Evolutionary conservation across 139 green algal genomes (phyloP), one percentile per base, ranked within the genome.

Genomic region (Yamagishiella unicocca): DNA sequence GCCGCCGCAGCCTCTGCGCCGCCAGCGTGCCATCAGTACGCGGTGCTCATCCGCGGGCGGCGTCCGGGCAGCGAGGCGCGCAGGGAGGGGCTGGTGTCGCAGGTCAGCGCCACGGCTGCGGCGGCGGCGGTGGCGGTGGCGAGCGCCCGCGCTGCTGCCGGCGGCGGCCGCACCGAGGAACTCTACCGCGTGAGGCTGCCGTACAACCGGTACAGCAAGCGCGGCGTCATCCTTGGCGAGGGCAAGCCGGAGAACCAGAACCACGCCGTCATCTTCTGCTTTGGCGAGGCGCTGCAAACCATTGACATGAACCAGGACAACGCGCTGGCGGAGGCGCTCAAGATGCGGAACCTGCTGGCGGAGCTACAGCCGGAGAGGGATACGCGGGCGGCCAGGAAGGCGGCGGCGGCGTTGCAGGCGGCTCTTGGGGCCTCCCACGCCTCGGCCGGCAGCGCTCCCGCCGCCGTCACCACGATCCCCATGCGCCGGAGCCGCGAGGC

Each of bases 301-400:
- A 96, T 98, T 42, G 95, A 98, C 88, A 97, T 97, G 95, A 98
- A 98, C 91, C 92, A 94, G 87, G 96, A 98, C 92, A 96, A 97
- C 86, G 94, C 95, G 82, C 88, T 98, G 66, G 90, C 89, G 42
- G 95, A 98, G 90, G 95, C 95, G 12, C 85, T 98, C 29, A 97
- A 97, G 89, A 96, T 98, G 93, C 87, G 95, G 1, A 89, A 91
- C 82, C 82, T 91, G 45, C 72, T 91, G 12, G 19, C 17, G 38
- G 75, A 87, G 66, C 50, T 83, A 43, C 7, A 6, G 50, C 83
- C 70, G 37, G 71, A 74, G 50, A 2, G 24, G 8, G 37, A 61
- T 6, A 82, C n/a, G 10, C 53, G 68, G 31, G n/a, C 19, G 17
- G 50, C 62, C 10, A 40, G 25, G 45, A 54, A n/a, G 37, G 77